A percentile compares a stretch with the other conserved stretches of the same genome.
Evolutionary conservation across 352 stramenopile genomes (phyloP).

Genomic region (Aphanomyces stellatus): DNA sequence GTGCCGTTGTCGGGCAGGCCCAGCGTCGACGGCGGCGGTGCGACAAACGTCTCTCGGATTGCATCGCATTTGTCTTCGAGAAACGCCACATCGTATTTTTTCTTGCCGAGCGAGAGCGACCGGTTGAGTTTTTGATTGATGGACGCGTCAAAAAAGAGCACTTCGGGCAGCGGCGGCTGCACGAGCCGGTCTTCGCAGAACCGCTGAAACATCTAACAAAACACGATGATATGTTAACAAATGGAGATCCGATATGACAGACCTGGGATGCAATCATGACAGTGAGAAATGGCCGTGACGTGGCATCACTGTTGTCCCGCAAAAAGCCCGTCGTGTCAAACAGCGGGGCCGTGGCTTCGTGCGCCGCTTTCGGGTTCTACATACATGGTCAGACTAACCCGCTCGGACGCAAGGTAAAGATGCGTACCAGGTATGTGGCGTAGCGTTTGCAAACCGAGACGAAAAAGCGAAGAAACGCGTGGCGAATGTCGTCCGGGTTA

Average conservation of each 20-base stretch:
- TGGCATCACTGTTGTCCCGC: conserved; percentile 52
- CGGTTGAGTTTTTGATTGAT: conserved; percentile 83
- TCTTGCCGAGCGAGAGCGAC: conserved; percentile 60
- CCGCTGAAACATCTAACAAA: conserved; percentile 58
- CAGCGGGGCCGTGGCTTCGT: conserved; percentile 20
- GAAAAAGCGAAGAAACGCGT: conserved; percentile 75
- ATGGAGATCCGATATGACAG: too few relatives aligned
- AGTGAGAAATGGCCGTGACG: conserved; percentile 49
- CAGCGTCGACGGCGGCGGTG: conserved; percentile 66
- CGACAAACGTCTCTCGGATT: conserved; percentile 78
- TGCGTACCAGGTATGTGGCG: conserved; percentile 50
- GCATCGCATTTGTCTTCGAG: conserved; percentile 64
- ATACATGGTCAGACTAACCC: background rate
- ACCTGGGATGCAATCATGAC: conserved; percentile 52
- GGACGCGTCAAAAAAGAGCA: conserved; percentile 79
- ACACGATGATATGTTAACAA: background rate
- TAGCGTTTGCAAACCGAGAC: conserved; percentile 78
- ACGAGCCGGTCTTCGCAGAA: conserved; percentile 75
- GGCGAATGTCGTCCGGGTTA: conserved; percentile 47
- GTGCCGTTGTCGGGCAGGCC: conserved; percentile 68
- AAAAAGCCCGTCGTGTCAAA: conserved; percentile 63
- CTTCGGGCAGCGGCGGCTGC: conserved; percentile 50
- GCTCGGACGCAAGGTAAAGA: background rate
- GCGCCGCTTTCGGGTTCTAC: conserved; percentile 26
- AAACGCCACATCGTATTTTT: conserved; percentile 79